Conservation (phyloP, 2,329 filamentous ascomycete species). For the Fusarium coicis region DNA sequence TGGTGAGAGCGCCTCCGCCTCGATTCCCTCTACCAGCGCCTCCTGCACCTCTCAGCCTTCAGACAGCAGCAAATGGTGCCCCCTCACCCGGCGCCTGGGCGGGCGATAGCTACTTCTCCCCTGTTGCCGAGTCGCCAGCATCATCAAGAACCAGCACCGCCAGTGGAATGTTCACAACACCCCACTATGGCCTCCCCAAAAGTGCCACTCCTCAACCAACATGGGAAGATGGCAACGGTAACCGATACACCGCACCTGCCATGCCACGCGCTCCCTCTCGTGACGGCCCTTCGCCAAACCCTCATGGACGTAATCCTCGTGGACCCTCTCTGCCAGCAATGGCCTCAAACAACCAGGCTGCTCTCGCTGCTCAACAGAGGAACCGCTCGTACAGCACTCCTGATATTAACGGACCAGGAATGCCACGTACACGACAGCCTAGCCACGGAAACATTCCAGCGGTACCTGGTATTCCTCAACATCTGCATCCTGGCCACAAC, state of each 20-base stretch:
- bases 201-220: constrained; percentile 71
- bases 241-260: constrained; percentile 89
- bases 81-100: constrained; percentile 70
- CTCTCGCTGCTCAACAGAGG: constrained; percentile 70
- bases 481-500: constrained; percentile 71
- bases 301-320: constrained; percentile 73
- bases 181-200: constrained; percentile 77
- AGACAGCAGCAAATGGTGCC: constrained; percentile 62
- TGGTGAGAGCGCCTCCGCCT: constrained; percentile 71
- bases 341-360: constrained; percentile 65
- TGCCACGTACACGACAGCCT: constrained; percentile 66
- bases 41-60: constrained; percentile 72
- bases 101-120: constrained; percentile 94
- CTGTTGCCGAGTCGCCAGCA: constrained; percentile 80
- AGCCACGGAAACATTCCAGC: constrained; percentile 70
- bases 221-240: constrained; percentile 80
- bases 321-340: constrained; percentile 84
- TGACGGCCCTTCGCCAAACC: constrained; percentile 75
- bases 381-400: constrained; percentile 94
- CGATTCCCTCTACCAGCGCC: constrained; percentile 75
- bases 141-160: constrained; percentile 80
- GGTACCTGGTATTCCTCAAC: constrained; percentile 80
- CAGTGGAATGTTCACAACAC: constrained; percentile 74
- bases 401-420: constrained; percentile 81
- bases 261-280: constrained; percentile 84